Percentiles rank a stretch among this genome's conserved stretches.
Conservation (phyloP, 2,329 filamentous ascomycete genomes). For the Aspergillus aculeatus region DNA sequence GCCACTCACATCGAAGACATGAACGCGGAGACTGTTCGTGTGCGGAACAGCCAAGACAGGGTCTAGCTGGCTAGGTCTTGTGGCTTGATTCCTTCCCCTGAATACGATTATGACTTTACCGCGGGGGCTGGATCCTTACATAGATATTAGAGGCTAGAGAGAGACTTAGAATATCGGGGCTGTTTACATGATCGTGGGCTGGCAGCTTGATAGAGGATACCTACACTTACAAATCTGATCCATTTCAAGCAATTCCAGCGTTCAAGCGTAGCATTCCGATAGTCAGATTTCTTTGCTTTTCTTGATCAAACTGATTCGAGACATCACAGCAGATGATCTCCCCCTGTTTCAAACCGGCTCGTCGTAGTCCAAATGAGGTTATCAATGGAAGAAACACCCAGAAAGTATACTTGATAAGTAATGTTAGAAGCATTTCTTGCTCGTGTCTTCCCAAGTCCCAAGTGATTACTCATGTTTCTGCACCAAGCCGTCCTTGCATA, state of each 20-base stretch:
- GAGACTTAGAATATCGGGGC: background rate
- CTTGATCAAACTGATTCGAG: background rate
- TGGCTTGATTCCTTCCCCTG: background rate
- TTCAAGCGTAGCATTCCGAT: background rate
- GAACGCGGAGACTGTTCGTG: constrained; percentile 10
- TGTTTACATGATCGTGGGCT: background rate
- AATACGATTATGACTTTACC: background rate
- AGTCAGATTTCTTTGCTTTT: background rate
- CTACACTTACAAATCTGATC: background rate
- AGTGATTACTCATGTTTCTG: background rate
- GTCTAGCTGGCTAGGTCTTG: constrained; percentile 1
- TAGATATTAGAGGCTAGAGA: background rate
- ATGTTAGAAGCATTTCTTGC: background rate
- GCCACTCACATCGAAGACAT: constrained; percentile 23
- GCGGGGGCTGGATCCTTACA: background rate
- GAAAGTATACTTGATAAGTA: background rate
- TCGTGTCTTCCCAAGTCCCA: background rate
- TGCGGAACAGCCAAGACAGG: constrained; percentile 9
- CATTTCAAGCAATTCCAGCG: background rate
- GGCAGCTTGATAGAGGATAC: background rate
- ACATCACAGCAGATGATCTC: no score
- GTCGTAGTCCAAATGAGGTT: no score
- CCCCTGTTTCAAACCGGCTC: no score
- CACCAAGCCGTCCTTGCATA: background rate
- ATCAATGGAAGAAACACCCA: no score